Conservation (phyloP, 257 asterid genomes). For the Cordia subcordata region DNA sequence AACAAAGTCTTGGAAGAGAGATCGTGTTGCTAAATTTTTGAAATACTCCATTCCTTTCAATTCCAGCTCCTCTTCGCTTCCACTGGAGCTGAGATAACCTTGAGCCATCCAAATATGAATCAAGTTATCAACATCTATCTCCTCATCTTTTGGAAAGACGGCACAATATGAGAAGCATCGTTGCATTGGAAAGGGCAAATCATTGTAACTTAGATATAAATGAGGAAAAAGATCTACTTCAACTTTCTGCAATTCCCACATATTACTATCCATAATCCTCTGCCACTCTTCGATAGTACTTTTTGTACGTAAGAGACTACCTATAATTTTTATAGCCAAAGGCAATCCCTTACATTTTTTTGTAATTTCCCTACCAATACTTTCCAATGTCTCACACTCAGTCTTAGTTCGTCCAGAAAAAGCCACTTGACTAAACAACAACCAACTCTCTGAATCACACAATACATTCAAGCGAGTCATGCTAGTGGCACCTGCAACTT, state of each 20-base stretch:
- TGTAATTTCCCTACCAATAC: neutral
- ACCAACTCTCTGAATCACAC: neutral
- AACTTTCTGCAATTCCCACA: too few species aligned
- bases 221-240: too few species aligned
- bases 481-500: neutral
- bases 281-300: too few species aligned
- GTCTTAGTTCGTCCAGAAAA: neutral
- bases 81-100: constrained; percentile 12
- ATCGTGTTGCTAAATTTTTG: constrained; percentile 9
- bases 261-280: too few species aligned
- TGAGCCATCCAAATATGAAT: constrained; percentile 23
- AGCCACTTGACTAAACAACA: too few species aligned
- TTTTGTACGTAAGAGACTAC: too few species aligned
- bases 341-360: too few species aligned
- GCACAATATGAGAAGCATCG: too few species aligned
- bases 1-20: constrained; percentile 19
- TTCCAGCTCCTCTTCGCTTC: constrained; percentile 11
- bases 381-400: neutral
- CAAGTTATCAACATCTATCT: constrained; percentile 15
- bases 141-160: constrained; percentile 18
- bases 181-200: too few species aligned
- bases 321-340: too few species aligned
- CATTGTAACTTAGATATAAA: too few species aligned
- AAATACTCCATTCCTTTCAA: constrained; percentile 19
- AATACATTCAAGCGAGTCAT: too few species aligned